Conservation (phyloP, 192 early-diverging fungal species). For the Glomus cerebriforme region DNA sequence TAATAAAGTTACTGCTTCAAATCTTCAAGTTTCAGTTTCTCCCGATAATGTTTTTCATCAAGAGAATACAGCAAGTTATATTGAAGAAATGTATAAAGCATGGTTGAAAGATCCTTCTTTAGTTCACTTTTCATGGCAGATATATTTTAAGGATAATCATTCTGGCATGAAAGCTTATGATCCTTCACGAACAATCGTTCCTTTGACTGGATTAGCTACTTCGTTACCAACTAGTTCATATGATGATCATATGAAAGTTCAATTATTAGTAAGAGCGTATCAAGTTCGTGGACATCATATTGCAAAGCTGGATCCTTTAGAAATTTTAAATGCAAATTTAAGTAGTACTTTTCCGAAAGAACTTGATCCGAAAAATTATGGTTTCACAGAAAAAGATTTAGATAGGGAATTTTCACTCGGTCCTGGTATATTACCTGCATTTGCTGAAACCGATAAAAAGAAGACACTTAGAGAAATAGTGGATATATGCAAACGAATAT, state of each 20-base stretch:
- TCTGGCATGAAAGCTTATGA: slow-evolving; percentile 72
- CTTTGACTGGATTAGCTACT: slow-evolving; percentile 37
- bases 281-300: slow-evolving; percentile 96
- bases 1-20: slow-evolving; percentile 6
- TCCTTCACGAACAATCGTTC: slow-evolving; percentile 72
- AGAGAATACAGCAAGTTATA: slow-evolving; percentile 80
- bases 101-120: slow-evolving; percentile 87
- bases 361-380: slow-evolving; percentile 85
- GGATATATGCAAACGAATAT: slow-evolving; percentile 75
- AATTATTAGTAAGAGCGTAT: slow-evolving; percentile 95
- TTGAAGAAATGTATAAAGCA: slow-evolving; percentile 95
- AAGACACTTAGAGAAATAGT: slow-evolving; percentile 94
- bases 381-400: slow-evolving; percentile 91
- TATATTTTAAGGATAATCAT: slow-evolving; percentile 88
- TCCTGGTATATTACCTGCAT: slow-evolving; percentile 92
- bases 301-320: slow-evolving; percentile 94
- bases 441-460: slow-evolving; percentile 65
- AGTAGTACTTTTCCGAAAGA: slow-evolving; percentile 68
- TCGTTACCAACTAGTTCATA: slow-evolving; percentile 35
- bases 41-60: slow-evolving; percentile 84
- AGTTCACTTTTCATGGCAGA: slow-evolving; percentile 95
- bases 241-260: slow-evolving; percentile 97
- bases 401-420: slow-evolving; percentile 91
- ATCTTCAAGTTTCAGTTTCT: slow-evolving; percentile 43
- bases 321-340: slow-evolving; percentile 68